These are phyloP conservation scores for Lentinula guzmanii DNA, from an alignment of 768 basidiomycete species.

Conservation along the genomic window DNA sequence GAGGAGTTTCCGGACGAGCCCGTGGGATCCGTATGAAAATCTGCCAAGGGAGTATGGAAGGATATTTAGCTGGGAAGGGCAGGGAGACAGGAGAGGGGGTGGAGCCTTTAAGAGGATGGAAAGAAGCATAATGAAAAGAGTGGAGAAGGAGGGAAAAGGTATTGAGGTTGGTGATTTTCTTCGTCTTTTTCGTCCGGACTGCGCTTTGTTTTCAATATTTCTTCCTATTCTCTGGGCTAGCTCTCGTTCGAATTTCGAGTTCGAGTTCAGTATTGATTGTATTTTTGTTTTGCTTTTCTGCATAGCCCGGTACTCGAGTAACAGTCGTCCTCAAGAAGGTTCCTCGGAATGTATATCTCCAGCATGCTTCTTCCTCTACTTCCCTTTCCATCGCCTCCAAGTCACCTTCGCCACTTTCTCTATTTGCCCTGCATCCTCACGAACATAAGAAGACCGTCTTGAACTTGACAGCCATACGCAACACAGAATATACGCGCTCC, in stretches of 20 bases:
- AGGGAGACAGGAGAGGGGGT: neutral
- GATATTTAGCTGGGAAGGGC: constrained; percentile 97
- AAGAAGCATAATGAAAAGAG: neutral
- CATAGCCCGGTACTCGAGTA: constrained; percentile 77
- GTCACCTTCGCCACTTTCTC: constrained; percentile 44
- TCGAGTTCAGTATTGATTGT: neutral
- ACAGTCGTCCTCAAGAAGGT: constrained; percentile 72
- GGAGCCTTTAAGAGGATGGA: constrained; percentile 1
- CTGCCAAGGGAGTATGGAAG: constrained; percentile 89
- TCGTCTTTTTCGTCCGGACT: neutral
- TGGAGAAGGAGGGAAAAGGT: neutral
- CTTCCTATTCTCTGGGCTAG: neutral
- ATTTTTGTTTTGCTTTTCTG: neutral
- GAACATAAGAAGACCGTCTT: constrained; percentile 94
- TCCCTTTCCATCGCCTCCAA: constrained; percentile 9
- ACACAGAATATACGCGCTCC: constrained; percentile 87
- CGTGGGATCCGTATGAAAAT: constrained; percentile 98
- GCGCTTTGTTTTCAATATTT: neutral
- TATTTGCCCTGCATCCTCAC: constrained; percentile 86
- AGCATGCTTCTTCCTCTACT: neutral
- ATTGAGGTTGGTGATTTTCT: neutral
- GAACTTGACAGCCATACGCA: constrained; percentile 89
- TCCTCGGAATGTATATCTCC: constrained; percentile 46
- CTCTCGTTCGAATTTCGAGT: neutral
- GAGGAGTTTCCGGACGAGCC: constrained; percentile 89